A percentile compares a stretch with the other conserved stretches of the same genome.
Conservation (phyloP, 495 filamentous ascomycete species). For the Platismatia glauca region DNA sequence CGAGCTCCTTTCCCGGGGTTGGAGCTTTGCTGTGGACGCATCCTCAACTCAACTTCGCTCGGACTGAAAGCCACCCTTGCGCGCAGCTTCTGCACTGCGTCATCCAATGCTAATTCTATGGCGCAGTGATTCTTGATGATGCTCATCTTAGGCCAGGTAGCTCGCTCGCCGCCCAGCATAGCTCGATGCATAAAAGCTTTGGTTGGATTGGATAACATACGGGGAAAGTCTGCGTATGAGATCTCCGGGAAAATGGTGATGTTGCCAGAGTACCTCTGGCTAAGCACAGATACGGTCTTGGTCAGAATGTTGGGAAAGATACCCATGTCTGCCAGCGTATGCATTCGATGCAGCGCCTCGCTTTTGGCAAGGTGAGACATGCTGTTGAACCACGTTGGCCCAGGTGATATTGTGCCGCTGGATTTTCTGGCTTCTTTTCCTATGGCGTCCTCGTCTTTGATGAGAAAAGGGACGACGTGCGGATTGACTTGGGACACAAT, state of each 20-base stretch:
- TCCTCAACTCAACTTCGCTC: constrained; percentile 52
- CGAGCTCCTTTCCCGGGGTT: constrained; percentile 7
- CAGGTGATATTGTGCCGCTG: constrained; percentile 31
- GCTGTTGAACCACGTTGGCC: constrained; percentile 53
- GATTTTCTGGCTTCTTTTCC: constrained; percentile 31
- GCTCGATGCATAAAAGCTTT: constrained; percentile 77
- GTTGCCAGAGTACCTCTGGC: constrained; percentile 88
- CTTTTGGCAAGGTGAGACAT: constrained; percentile 69
- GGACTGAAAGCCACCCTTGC: constrained; percentile 73
- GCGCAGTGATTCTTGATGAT: constrained; percentile 75
- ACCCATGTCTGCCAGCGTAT: constrained; percentile 71
- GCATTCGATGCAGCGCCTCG: constrained; percentile 73
- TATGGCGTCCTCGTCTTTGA: constrained; percentile 55
- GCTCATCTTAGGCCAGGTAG: constrained; percentile 83
- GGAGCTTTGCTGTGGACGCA: constrained; percentile 8
- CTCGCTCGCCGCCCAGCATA: constrained; percentile 67
- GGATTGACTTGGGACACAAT: constrained; percentile 96
- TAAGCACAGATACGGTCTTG: constrained; percentile 71
- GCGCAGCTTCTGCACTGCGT: constrained; percentile 67
- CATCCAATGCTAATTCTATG: constrained; percentile 78
- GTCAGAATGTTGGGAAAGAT: constrained; percentile 72
- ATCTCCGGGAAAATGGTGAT: constrained; percentile 88
- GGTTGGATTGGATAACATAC: constrained; percentile 78
- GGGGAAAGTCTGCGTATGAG: constrained; percentile 60
- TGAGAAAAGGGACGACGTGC: constrained; percentile 81